Evolutionary conservation across 2,329 filamentous ascomycete genomes (phyloP), one percentile per base, ranked within the genome.

Genomic region (Aspergillus chevalieri): DNA sequence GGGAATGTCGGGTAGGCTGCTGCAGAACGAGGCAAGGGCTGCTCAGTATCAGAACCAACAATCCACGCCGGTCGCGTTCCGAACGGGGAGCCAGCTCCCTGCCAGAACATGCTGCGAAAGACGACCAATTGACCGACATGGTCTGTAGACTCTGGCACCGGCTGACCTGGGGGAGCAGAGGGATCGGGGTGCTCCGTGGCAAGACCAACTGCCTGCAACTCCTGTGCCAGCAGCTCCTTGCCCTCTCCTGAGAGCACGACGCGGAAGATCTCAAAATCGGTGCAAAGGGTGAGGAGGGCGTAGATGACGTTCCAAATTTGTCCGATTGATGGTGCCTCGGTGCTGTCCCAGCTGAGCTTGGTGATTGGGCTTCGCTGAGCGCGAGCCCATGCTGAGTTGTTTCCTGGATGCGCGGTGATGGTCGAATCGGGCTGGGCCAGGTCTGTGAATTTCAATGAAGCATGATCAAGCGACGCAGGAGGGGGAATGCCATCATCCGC

Each of bases 81-180:
- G 49, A 85, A 78, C 6, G 84, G 84, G 1, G 83, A 85, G 15
- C 78, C 83, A 26, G 84, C 84, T 43, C 84, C 84, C 60, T 86
- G 84, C 83, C 84, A 87, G 72, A 87, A 86, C 30, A 82, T 69
- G 41, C 73, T 72, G 49, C 79, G 72, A 2, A 80, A 68, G 43
- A 82, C 62, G 22, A 83, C 55, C 33, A 81, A 56, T 49, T 76
- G 67, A 8, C 65, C 60, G 9, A 67, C 60, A 48, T 69, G 68
- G 46, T 68, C 65, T 6, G 67, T 53, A 21, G 51, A 57, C 19
- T 48, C 57, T 45, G 28, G 59, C 47, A 59, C 61, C 53, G 62
- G 69, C 55, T 65, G 65, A 12, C 59, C 65, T 5, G 77, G 75
- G 30, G 28, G 58, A 50, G 60, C 63, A 58, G 61, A 72, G 54